Evolutionary conservation across 306 rosid genomes (phyloP).

Genomic region (Pterocarpus macrocarpus): DNA sequence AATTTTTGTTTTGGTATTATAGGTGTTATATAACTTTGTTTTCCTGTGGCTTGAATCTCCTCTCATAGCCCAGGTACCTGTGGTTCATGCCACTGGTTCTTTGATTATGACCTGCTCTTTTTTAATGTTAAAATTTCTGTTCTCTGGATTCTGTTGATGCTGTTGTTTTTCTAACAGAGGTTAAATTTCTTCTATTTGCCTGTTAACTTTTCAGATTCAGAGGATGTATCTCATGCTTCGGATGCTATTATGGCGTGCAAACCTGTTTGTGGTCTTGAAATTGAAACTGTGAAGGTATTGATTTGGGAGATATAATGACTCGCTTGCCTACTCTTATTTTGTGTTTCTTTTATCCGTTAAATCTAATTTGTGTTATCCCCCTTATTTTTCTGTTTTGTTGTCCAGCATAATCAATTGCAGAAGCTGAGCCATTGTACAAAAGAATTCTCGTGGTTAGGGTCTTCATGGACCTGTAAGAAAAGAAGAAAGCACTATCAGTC

Average conservation of each 20-base stretch:
- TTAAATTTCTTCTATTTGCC: not conserved
- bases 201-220: constrained; percentile 53
- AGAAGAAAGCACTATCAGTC: constrained; percentile 73
- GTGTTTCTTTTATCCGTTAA: not conserved
- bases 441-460: constrained; percentile 76
- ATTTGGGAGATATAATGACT: not conserved
- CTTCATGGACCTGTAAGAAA: constrained; percentile 68
- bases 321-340: not conserved
- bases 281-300: constrained; percentile 63
- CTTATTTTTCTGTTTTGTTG: not conserved
- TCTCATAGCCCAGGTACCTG: constrained; percentile 1
- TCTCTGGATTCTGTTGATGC: not conserved
- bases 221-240: not conserved
- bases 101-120: not conserved
- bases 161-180: not conserved
- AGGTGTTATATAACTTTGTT: not conserved
- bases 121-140: not conserved
- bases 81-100: constrained; percentile 5
- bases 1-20: not conserved
- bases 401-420: constrained; percentile 58
- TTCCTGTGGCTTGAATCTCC: constrained; percentile 12
- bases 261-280: constrained; percentile 44
- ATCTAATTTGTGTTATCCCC: not conserved
- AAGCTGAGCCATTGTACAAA: constrained; percentile 45
- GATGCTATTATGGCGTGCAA: constrained; percentile 42